These are phyloP conservation scores for Rhizoctonia solani DNA, from an alignment of 1,284 basidiomycete genomes.

Conservation along the genomic window DNA sequence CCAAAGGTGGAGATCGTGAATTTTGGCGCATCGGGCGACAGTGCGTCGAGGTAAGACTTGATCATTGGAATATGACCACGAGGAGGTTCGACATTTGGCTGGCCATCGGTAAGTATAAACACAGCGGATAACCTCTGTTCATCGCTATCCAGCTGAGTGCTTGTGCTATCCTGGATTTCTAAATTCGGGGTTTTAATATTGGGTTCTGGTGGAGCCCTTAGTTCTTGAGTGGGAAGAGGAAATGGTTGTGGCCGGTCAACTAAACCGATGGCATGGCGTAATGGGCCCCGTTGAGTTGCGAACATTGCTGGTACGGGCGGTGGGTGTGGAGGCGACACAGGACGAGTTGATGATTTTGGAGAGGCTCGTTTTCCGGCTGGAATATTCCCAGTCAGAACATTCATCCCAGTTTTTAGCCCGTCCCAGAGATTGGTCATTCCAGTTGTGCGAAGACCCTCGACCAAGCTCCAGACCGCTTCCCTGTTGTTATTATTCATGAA, in stretches of 20 bases:
- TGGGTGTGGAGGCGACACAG: background rate
- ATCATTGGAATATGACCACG: conserved; percentile 39
- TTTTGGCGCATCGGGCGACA: conserved; percentile 21
- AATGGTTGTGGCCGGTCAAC: conserved; percentile 7
- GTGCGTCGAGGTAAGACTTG: conserved; percentile 37
- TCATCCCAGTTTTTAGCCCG: conserved; percentile 39
- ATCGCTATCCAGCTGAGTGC: background rate
- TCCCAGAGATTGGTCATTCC: conserved; percentile 40
- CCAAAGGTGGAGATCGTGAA: conserved; percentile 40
- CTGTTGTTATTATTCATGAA: conserved; percentile 32
- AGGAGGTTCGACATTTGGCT: conserved; percentile 38
- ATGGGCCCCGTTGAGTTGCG: conserved; percentile 1
- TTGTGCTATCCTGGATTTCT: background rate
- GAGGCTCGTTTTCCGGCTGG: background rate
- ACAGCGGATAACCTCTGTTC: conserved; percentile 34
- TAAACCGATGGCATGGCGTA: background rate
- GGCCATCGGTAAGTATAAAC: conserved; percentile 40
- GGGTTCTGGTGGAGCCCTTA: background rate
- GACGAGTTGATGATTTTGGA: background rate
- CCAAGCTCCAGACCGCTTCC: conserved; percentile 16
- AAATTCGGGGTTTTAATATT: background rate
- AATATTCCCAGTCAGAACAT: conserved; percentile 34
- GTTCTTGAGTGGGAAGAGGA: background rate
- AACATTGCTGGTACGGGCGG: background rate
- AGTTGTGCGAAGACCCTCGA: conserved; percentile 35